Conservation (phyloP, 305 asterid genomes). For the Ilex paraguariensis region DNA sequence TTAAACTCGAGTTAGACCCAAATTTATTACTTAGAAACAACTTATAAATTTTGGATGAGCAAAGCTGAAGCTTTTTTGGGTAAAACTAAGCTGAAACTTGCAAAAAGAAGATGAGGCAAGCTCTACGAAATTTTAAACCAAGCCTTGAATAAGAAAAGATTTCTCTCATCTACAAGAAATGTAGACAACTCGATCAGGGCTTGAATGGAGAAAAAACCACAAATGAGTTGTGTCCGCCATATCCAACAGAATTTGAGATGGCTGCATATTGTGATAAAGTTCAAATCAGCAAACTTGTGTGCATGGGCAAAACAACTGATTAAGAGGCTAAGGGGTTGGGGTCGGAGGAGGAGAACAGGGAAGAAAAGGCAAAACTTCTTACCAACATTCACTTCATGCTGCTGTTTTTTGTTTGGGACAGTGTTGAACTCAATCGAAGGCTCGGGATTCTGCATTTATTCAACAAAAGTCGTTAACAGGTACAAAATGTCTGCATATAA, state of each 20-base stretch:
- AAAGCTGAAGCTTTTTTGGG: too few relatives aligned
- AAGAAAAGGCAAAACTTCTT: conserved; percentile 18
- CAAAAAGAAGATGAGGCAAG: too few relatives aligned
- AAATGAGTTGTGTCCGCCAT: conserved; percentile 89
- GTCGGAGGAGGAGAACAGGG: background rate
- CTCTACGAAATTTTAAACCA: too few relatives aligned
- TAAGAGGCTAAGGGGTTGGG: too few relatives aligned
- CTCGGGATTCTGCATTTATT: conserved; percentile 60
- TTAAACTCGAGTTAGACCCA: too few relatives aligned
- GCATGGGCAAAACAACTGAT: too few relatives aligned
- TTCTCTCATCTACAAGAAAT: too few relatives aligned
- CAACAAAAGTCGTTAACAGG: background rate
- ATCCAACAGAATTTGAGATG: conserved; percentile 84
- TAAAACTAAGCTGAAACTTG: too few relatives aligned
- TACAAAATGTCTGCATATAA: background rate
- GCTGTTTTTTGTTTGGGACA: conserved; percentile 65
- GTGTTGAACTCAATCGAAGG: conserved; percentile 78
- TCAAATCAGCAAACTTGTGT: conserved; percentile 6
- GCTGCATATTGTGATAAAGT: conserved; percentile 37
- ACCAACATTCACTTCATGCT: conserved; percentile 87
- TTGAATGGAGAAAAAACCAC: conserved; percentile 78
- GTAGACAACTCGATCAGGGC: conserved; percentile 33
- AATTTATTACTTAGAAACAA: too few relatives aligned
- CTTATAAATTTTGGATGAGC: too few relatives aligned
- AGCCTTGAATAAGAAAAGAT: too few relatives aligned